phyloP scores from a whole-genome alignment of 768 basidiomycete genomes.

The Trametes cinnabarina region DNA sequence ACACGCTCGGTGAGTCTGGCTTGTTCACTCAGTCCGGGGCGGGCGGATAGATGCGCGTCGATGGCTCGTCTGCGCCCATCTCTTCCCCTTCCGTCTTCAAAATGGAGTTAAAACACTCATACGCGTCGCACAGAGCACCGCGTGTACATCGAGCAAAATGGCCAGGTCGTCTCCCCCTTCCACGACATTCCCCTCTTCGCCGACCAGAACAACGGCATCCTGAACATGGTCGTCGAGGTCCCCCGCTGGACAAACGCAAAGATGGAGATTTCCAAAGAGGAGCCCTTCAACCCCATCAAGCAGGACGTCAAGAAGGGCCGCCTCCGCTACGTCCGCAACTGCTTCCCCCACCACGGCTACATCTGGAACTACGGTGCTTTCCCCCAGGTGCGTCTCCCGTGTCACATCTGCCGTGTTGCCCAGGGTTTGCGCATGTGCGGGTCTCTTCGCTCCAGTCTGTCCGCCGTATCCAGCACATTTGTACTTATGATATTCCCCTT shows the following conservation, averaged over 20 bases:
- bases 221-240: constrained; percentile 99
- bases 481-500: background rate
- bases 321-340: constrained; percentile 96
- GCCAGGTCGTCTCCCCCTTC: constrained; percentile 79
- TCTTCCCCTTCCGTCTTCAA: background rate
- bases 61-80: constrained; percentile 18
- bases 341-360: constrained; percentile 99
- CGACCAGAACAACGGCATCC: constrained; percentile 89
- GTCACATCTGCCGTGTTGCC: background rate
- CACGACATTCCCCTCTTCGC: constrained; percentile 99
- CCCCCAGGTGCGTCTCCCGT: constrained; percentile 69
- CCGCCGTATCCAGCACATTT: background rate
- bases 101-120: background rate
- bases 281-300: constrained; percentile 99
- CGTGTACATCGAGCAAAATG: constrained; percentile 89
- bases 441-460: background rate
- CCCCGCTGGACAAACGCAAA: constrained; percentile 99
- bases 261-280: constrained; percentile 99
- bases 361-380: constrained; percentile 99
- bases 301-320: constrained; percentile 98
- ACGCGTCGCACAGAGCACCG: constrained; percentile 73
- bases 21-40: background rate
- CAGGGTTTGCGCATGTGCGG: background rate
- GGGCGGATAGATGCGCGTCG: constrained; percentile 21
- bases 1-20: constrained; percentile 79